Evolutionary conservation across 257 asterid genomes (phyloP).

Genomic region (Lycium barbarum): DNA sequence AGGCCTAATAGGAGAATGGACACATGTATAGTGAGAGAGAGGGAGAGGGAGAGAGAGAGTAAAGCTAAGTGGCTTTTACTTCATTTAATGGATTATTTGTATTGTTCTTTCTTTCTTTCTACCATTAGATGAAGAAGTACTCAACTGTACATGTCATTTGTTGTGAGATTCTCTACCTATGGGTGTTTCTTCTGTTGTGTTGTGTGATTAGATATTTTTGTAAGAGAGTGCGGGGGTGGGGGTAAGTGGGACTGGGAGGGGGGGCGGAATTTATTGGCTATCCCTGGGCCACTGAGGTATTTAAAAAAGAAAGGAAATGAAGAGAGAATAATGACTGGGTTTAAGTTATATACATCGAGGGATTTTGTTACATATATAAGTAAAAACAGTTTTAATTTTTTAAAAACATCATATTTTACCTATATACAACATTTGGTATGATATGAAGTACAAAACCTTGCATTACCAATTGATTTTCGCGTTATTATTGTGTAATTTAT

Average conservation of each 20-base stretch:
- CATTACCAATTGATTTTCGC: not conserved
- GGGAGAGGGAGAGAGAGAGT: not conserved
- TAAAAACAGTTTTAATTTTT: not conserved
- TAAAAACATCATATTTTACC: not conserved
- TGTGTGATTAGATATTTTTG: slow-evolving; percentile 52
- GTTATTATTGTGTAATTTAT: not conserved
- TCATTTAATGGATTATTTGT: not conserved
- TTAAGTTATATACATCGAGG: not conserved
- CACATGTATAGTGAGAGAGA: slow-evolving; percentile 19
- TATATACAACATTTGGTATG: not conserved
- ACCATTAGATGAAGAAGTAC: slow-evolving; percentile 28
- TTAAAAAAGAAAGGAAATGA: slow-evolving; percentile 20
- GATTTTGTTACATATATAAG: not conserved
- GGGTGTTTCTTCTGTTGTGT: slow-evolving; percentile 30
- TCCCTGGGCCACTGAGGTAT: slow-evolving; percentile 62
- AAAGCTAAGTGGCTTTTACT: slow-evolving; percentile 30
- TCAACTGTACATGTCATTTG: slow-evolving; percentile 37
- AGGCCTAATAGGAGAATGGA: slow-evolving; percentile 18
- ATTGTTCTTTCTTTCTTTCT: not conserved
- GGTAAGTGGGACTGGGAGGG: not conserved
- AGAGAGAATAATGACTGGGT: not conserved
- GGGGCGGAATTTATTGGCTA: slow-evolving; percentile 49
- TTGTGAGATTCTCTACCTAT: slow-evolving; percentile 37
- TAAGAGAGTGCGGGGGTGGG: not conserved
- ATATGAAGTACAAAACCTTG: not conserved